Conservation (phyloP, 441 rosid species). For the Monsonia emarginata region DNA sequence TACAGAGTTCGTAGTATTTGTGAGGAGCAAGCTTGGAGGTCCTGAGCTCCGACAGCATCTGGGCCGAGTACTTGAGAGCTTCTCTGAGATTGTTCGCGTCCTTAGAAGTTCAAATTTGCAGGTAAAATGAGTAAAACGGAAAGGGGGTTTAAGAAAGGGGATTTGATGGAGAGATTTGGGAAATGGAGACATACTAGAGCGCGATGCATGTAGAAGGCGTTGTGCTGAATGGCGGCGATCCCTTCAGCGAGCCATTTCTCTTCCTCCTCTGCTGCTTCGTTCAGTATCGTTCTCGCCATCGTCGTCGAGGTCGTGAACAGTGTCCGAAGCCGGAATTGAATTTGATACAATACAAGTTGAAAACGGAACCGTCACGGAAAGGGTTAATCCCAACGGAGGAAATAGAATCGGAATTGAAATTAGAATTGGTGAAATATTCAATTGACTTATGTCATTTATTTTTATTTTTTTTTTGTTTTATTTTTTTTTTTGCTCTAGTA, state of each 20-base stretch:
- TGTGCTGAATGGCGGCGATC: conserved; percentile 58
- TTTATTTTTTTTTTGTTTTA: too few relatives aligned
- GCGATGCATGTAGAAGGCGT: conserved; percentile 61
- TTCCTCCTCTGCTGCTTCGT: conserved; percentile 43
- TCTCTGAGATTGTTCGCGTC: conserved; percentile 56
- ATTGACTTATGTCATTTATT: too few relatives aligned
- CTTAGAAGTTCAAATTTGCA: conserved; percentile 21
- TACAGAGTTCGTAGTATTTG: conserved; percentile 64
- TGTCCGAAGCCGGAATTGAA: background rate
- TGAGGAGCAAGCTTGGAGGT: conserved; percentile 64
- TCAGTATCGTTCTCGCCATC: conserved; percentile 25
- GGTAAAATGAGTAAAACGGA: conserved; percentile 6
- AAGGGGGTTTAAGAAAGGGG: background rate
- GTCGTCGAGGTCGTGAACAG: background rate
- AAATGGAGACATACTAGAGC: conserved; percentile 35
- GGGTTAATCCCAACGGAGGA: background rate
- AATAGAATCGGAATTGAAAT: background rate
- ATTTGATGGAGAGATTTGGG: background rate
- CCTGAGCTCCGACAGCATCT: conserved; percentile 59
- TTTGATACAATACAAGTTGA: background rate
- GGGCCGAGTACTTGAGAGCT: conserved; percentile 56
- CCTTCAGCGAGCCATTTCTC: conserved; percentile 73
- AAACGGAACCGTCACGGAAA: background rate
- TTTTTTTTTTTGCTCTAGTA: too few relatives aligned
- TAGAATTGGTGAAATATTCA: too few relatives aligned